A percentile compares a stretch with the other conserved stretches of the same genome.
Conservation (phyloP, 2,329 filamentous ascomycete genomes). For the Apiospora phragmitis region DNA sequence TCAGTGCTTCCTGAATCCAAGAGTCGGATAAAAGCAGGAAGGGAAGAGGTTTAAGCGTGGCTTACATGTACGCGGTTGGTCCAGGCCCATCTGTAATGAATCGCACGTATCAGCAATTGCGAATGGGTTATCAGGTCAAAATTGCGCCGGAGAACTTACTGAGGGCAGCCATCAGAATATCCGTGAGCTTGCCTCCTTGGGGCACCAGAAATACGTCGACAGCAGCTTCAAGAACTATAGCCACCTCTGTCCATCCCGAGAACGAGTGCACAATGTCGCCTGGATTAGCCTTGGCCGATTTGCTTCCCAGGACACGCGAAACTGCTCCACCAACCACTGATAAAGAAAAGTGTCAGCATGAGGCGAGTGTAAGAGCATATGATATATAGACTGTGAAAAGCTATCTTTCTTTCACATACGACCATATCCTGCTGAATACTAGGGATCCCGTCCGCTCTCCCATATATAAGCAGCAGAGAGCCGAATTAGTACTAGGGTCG, state of each 20-base stretch:
- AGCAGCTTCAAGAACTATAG: conserved; percentile 48
- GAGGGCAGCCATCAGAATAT: conserved; percentile 39
- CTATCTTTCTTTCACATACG: no score
- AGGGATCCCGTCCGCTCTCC: no score
- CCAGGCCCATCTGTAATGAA: neutral
- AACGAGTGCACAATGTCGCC: conserved; percentile 53
- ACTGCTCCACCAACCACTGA: conserved; percentile 60
- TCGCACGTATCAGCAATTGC: neutral
- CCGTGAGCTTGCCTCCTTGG: conserved; percentile 40
- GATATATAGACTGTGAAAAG: no score
- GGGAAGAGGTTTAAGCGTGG: neutral
- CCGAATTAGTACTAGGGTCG: no score
- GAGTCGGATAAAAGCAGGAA: neutral
- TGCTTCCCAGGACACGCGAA: conserved; percentile 51
- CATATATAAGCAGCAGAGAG: no score
- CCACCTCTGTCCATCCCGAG: conserved; percentile 60
- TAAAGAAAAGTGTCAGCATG: neutral
- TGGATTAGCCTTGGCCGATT: conserved; percentile 43
- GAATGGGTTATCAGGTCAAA: neutral
- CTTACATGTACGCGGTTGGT: neutral
- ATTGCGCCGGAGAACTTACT: neutral
- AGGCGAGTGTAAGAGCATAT: no score
- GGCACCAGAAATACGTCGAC: conserved; percentile 27
- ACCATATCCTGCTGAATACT: no score
- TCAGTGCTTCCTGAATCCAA: neutral